Conservation (phyloP, 148 eudicot species). For the Vaccinium darrowii region DNA sequence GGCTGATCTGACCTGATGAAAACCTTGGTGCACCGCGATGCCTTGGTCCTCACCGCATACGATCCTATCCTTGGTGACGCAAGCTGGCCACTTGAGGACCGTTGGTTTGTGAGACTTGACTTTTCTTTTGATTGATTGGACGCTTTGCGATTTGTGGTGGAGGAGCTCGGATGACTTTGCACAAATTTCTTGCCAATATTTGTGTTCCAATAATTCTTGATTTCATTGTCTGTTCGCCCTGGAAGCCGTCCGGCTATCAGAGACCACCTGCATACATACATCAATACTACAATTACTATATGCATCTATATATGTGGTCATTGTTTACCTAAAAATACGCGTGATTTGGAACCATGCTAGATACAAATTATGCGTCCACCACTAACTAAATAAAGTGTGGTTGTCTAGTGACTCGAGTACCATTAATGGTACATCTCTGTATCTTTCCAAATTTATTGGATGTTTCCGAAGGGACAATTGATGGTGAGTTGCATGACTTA, state of each 20-base stretch:
- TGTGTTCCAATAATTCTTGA: slow-evolving; percentile 37
- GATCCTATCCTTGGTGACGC: neutral
- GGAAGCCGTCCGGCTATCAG: slow-evolving; percentile 39
- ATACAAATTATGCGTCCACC: too few relatives aligned
- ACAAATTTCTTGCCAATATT: slow-evolving; percentile 19
- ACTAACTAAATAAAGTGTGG: too few relatives aligned
- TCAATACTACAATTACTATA: neutral
- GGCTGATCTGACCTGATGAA: slow-evolving; percentile 4
- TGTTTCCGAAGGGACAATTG: too few relatives aligned
- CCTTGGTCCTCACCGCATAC: slow-evolving; percentile 5
- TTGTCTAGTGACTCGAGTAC: too few relatives aligned
- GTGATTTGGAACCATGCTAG: too few relatives aligned
- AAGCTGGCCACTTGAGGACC: neutral
- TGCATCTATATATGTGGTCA: too few relatives aligned
- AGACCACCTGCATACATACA: slow-evolving; percentile 27
- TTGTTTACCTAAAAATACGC: too few relatives aligned
- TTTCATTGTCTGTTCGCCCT: slow-evolving; percentile 45
- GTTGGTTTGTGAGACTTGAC: neutral
- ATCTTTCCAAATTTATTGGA: too few relatives aligned
- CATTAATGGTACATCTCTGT: neutral
- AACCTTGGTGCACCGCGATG: slow-evolving; percentile 17
- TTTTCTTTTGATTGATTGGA: slow-evolving; percentile 11
- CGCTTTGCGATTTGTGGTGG: neutral
- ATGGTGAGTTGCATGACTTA: neutral
- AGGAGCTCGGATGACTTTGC: neutral